Conservation (phyloP, 768 basidiomycete genomes). For the Phaeotremella fagi region DNA sequence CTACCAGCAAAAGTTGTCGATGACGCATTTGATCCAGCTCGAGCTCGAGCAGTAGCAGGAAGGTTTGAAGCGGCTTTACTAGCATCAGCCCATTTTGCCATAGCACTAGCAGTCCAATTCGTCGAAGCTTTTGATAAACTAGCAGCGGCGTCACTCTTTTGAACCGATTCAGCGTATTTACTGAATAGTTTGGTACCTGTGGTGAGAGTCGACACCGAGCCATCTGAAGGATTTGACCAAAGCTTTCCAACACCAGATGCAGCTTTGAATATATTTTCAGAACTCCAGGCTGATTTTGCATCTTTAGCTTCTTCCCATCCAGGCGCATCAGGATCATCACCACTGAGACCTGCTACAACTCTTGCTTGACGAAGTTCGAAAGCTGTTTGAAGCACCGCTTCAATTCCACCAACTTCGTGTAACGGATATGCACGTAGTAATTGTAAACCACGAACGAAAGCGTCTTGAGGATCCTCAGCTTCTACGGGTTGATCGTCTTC, state of each 20-base stretch:
- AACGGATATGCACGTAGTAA: conserved; percentile 35
- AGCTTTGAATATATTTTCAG: neutral
- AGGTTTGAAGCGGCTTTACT: conserved; percentile 2
- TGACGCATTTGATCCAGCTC: neutral
- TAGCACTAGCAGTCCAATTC: conserved; percentile 26
- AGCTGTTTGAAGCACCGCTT: conserved; percentile 21
- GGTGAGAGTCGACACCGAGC: neutral
- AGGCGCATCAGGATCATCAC: conserved; percentile 13
- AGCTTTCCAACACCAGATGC: neutral
- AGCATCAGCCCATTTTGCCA: conserved; percentile 11
- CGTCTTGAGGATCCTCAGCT: conserved; percentile 13
- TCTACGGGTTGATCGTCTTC: conserved; percentile 17
- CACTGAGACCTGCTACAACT: conserved; percentile 11
- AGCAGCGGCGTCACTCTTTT: conserved; percentile 35
- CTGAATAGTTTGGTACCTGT: conserved; percentile 1
- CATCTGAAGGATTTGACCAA: neutral
- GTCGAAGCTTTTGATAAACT: conserved; percentile 22
- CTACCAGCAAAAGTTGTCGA: neutral
- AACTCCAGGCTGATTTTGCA: neutral
- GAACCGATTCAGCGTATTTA: conserved; percentile 21
- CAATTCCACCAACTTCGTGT: conserved; percentile 25
- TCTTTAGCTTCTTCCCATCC: neutral
- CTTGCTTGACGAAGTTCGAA: conserved; percentile 20
- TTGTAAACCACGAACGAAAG: conserved; percentile 23
- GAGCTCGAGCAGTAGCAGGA: neutral